Evolutionary conservation across 352 stramenopile genomes (phyloP).

Genomic region (Halophytophthora polymorphica): DNA sequence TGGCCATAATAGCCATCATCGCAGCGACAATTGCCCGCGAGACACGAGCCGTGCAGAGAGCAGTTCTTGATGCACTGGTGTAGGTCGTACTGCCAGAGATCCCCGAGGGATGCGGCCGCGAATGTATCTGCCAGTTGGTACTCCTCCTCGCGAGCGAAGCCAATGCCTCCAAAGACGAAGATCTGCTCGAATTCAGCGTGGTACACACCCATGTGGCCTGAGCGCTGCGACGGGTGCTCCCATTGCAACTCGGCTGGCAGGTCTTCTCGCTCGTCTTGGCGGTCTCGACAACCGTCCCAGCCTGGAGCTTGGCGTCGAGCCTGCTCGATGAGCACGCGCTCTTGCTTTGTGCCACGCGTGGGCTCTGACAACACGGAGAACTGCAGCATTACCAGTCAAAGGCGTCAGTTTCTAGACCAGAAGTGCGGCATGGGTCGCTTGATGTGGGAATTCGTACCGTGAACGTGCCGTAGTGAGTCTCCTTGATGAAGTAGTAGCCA

Average conservation of each 20-base stretch:
- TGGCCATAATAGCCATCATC: constrained; percentile 94
- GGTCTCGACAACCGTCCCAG: constrained; percentile 95
- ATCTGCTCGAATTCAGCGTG: constrained; percentile 59
- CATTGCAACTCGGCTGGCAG: constrained; percentile 72
- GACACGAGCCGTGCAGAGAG: constrained; percentile 88
- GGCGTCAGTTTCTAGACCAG: neutral
- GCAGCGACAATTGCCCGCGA: constrained; percentile 92
- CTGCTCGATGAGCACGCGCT: constrained; percentile 83
- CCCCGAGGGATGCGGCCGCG: constrained; percentile 50
- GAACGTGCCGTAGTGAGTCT: constrained; percentile 69
- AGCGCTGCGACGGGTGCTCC: constrained; percentile 81
- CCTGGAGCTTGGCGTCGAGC: constrained; percentile 88
- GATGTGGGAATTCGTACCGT: constrained; percentile 28
- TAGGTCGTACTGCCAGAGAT: constrained; percentile 92
- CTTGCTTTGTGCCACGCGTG: constrained; percentile 68
- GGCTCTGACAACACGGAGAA: constrained; percentile 89
- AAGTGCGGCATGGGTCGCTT: neutral
- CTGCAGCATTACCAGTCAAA: constrained; percentile 17
- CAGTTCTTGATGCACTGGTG: constrained; percentile 93
- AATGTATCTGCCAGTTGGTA: constrained; percentile 60
- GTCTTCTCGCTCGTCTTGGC: constrained; percentile 62
- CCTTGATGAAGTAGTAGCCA: constrained; percentile 67
- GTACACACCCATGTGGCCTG: constrained; percentile 86
- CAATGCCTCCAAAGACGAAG: constrained; percentile 89
- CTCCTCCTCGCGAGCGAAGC: constrained; percentile 69